Base-by-base conservation (phyloP, 305 asterid genomes). In the Petunia hybrid region DNA sequence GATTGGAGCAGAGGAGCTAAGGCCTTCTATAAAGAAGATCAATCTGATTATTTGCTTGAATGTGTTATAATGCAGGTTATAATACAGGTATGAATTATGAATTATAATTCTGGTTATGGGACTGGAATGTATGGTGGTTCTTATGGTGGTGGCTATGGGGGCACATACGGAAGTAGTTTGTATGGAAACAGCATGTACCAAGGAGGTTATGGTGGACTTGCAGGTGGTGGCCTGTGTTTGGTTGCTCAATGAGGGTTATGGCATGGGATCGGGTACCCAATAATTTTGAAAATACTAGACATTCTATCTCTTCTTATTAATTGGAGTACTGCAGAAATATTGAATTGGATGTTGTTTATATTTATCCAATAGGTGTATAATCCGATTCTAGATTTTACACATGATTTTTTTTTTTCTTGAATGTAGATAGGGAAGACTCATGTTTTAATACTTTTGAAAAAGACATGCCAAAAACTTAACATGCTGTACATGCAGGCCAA, bases 141-240 rank as follows among this genome's bases (percentile, higher is more conserved):
- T 6, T 68, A 62, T 65, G 99, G 98, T 36, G 84, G 86, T 16
- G 82, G 85, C 6, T 68, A 62, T 71, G 99, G 98, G 84, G 88
- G 91, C 80, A 86, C 90, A 16, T 91, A 88, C 62, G 97, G 97
- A 6, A 87, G 99, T 74, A 97, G 98, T 31, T 55, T 96, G 86
- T 97, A 94, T 85, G 98, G 98, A 82, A 93, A 88, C 85, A 91
- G 76, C 86, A 92, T 92, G 96, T 90, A 93, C 73, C 87, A 98
- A 86, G 99, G 98, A 81, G 98, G 98, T 62, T 92, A 93, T 74
- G 91, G 97, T 76, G 97, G 98, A 59, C 89, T 91, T 63, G 86
- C 86, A 83, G 97, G 97, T 63, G 95, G 97, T 67, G 97, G 98
- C 59, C 88, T 91, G 66, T 90, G 65, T 38, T 82, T 57, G 99